Evolutionary conservation across 805 yeast species (phyloP), one percentile per base, ranked within the genome.

Genomic region (Starmerella sp.): DNA sequence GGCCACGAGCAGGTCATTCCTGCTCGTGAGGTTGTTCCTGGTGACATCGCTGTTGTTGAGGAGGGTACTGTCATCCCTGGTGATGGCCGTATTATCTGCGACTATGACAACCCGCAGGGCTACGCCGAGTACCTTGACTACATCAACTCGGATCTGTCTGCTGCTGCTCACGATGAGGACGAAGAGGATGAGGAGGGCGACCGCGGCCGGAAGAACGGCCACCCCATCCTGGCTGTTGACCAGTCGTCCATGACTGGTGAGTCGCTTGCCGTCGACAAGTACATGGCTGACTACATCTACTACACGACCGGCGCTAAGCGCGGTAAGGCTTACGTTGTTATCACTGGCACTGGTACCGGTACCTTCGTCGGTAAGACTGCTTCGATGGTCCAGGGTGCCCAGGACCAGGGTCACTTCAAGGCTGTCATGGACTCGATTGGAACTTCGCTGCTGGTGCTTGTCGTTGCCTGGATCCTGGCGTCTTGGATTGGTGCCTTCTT

Each of bases 181-280:
- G 64, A 61, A 30, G 69, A 62, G 42, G 67, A 64, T n/a, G 69
- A 63, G 35, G 69, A 64, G 14, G 68, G 60, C 11, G 69, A 65
- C 61, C 62, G 56, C 55, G 87, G 86, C 62, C 79, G 91, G 66
- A 95, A 87, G 77, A 88, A 81, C 69, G 82, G 87, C 71, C 83
- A 84, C 80, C 77, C 90, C 68, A 93, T 89, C 75, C 83, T 87
- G 69, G 72, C 71, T 54, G 65, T 66, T 50, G 96, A 89, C 78
- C 96, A 89, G 80, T 87, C 96, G 67, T 95, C 96, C 67, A 84
- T 89, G 72, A 89, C 96, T 70, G 96, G 96, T 85, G 96, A 89
- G 80, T 89, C 96, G 60, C 77, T 89, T 66, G 96, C 96, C 71
- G 96, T 86, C 65, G 96, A 88, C 79, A 89, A 89, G 80, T 86